Evolutionary conservation across 2,329 filamentous ascomycete genomes (phyloP).

Genomic region (Pyricularia sp.): DNA sequence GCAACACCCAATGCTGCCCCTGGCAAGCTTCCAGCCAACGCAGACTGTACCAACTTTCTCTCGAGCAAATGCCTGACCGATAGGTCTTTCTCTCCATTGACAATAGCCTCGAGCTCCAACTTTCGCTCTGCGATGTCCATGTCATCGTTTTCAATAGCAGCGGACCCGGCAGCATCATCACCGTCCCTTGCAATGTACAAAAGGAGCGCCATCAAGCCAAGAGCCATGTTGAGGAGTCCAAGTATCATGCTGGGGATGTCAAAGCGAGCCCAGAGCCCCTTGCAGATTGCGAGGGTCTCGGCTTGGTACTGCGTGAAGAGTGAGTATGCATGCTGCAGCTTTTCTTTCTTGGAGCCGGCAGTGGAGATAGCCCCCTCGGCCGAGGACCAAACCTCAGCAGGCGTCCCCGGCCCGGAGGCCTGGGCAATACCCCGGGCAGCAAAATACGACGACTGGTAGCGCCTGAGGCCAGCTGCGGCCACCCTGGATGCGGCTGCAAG

Average conservation of each 20-base stretch:
- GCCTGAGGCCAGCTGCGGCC: constrained; percentile 75
- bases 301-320: constrained; percentile 67
- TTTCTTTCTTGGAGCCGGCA: constrained; percentile 23
- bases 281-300: constrained; percentile 70
- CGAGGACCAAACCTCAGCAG: constrained; percentile 25
- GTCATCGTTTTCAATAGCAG: constrained; percentile 42
- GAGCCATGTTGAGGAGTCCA: constrained; percentile 62
- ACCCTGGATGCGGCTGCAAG: constrained; percentile 69
- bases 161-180: constrained; percentile 37
- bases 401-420: constrained; percentile 41
- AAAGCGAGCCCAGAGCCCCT: constrained; percentile 84
- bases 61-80: constrained; percentile 28
- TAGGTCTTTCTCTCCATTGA: constrained; percentile 10
- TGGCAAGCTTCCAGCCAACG: constrained; percentile 22
- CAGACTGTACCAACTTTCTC: constrained; percentile 25
- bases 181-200: constrained; percentile 56
- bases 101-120: constrained; percentile 37
- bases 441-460: constrained; percentile 81
- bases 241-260: constrained; percentile 78
- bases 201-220: constrained; percentile 58
- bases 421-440: constrained; percentile 55
- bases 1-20: constrained; percentile 22
- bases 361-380: constrained; percentile 20
- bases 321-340: constrained; percentile 34
- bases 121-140: constrained; percentile 50